These are phyloP conservation scores for Arachnomyces sp. DNA, from an alignment of 2,329 filamentous ascomycete genomes.

Conservation along the genomic window DNA sequence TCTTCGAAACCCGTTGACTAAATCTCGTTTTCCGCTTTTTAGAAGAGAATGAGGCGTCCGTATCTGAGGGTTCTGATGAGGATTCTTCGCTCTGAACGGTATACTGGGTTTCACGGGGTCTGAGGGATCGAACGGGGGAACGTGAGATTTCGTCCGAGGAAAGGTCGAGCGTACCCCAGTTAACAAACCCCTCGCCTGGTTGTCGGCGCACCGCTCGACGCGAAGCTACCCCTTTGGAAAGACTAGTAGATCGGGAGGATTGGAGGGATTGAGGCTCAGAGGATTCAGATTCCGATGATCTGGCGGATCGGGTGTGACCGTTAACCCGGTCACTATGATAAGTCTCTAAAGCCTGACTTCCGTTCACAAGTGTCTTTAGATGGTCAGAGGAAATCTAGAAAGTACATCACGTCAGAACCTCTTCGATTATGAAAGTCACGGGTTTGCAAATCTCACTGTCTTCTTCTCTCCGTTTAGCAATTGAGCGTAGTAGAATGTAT, in stretches of 20 bases:
- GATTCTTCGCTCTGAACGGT: slow-evolving; percentile 2
- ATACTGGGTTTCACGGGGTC: background rate
- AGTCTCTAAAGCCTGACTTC: too few species aligned
- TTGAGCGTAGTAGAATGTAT: too few species aligned
- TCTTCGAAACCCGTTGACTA: too few species aligned
- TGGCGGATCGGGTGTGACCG: too few species aligned
- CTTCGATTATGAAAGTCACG: slow-evolving; percentile 2
- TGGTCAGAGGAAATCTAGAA: slow-evolving; percentile 3
- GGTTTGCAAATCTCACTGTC: too few species aligned
- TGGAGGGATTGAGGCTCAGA: too few species aligned
- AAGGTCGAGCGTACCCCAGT: slow-evolving; percentile 9
- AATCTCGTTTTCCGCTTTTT: slow-evolving; percentile 2
- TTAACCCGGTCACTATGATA: too few species aligned
- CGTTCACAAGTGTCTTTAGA: too few species aligned
- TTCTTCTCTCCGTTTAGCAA: too few species aligned
- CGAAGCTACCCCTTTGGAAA: background rate
- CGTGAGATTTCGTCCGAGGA: slow-evolving; percentile 10
- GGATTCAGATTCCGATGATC: too few species aligned
- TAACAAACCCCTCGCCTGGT: slow-evolving; percentile 7
- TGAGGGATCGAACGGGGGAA: slow-evolving; percentile 4
- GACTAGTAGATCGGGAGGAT: too few species aligned
- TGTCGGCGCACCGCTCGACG: background rate
- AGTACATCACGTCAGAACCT: slow-evolving; percentile 4
- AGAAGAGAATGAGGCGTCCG: slow-evolving; percentile 8
- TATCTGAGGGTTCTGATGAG: too few species aligned